Base-by-base conservation (phyloP, 2,329 filamentous ascomycete genomes). In the Claviceps citrina region DNA sequence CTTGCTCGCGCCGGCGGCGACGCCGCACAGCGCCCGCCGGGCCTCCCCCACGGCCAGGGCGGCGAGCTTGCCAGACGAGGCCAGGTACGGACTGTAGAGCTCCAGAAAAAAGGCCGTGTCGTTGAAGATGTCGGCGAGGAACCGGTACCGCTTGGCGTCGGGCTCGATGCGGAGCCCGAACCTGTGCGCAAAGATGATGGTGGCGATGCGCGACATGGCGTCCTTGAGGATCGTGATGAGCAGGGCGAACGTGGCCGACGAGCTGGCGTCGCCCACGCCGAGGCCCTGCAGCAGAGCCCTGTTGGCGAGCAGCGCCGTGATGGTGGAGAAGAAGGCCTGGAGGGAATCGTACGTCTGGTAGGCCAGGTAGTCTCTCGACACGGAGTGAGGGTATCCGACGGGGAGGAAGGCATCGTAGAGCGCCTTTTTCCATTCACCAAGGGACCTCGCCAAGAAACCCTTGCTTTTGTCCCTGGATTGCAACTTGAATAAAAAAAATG, bases 1-100 rank as follows among this genome's bases (percentile, higher is more conserved):
- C 60, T 96, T 96, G 46, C 84, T 82, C 40, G 84, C 86, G 10
- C 83, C 85, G 1, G 85, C 89, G 0, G 89, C 84, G 5, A 96
- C 86, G 20, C 89, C 91, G 54, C 91, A 96, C 0, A 95, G 63
- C 0, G 71, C 66, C 3, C 72, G 62, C 33, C 76, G 56, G 13
- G 69, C 63, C 40, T 72, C 67, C 2, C 70, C 65, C 0, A 56
- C 56, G 5, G 68, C 65, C 36, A 77, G 63, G 7, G 70, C 63
- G 3, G 63, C 37, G 5, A 73, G 58, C 49, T 73, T 73, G 22
- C 63, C 60, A 36, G 59, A 58, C 1, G 64, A 55, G 0, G 81
- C 76, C 34, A 93, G 72, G 13, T 73, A 73, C 0, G 86, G 86
- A 4, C 81, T 85, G 30, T 89, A 66, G 44, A 86, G 78, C 54